Conservation (phyloP, 805 yeast species). For the Wickerhamiella domercqiae region DNA sequence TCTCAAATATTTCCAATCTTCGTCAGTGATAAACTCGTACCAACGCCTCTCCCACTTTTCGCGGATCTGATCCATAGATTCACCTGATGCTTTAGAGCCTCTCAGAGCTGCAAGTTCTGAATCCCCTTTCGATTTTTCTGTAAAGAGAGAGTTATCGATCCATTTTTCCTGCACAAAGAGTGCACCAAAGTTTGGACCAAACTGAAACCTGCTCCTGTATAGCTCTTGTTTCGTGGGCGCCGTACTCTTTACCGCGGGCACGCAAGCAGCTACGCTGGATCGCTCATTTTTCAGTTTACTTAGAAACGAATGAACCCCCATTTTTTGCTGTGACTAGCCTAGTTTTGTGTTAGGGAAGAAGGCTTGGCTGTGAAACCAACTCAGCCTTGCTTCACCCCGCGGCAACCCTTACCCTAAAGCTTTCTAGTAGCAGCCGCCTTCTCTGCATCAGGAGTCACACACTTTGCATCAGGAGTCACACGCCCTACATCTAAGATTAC, state of each 20-base stretch:
- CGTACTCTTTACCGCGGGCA: conserved; percentile 20
- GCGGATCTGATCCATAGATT: conserved; percentile 42
- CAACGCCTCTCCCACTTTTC: conserved; percentile 46
- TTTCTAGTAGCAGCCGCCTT: too few species aligned
- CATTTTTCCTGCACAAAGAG: conserved; percentile 68
- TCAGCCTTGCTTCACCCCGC: too few species aligned
- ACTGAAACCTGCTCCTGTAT: conserved; percentile 31
- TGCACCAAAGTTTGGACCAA: conserved; percentile 79
- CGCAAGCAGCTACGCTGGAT: conserved; percentile 18
- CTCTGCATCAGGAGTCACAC: too few species aligned
- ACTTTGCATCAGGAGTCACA: too few species aligned
- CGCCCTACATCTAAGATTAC: too few species aligned
- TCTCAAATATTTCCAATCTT: conserved; percentile 68
- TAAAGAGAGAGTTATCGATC: conserved; percentile 51
- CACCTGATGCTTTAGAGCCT: conserved; percentile 28
- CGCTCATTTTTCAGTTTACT: conserved; percentile 14
- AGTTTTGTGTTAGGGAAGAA: not conserved
- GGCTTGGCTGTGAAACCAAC: not conserved
- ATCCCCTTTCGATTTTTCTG: conserved; percentile 34
- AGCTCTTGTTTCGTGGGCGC: conserved; percentile 24
- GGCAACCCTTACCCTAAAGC: too few species aligned
- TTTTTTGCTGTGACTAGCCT: conserved; percentile 3
- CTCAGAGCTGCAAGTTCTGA: conserved; percentile 64
- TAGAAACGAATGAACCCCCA: conserved; percentile 20
- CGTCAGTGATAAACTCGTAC: conserved; percentile 41